phyloP scores from a whole-genome alignment of 1,284 basidiomycete genomes.

The Sanghuangporus baumii region DNA sequence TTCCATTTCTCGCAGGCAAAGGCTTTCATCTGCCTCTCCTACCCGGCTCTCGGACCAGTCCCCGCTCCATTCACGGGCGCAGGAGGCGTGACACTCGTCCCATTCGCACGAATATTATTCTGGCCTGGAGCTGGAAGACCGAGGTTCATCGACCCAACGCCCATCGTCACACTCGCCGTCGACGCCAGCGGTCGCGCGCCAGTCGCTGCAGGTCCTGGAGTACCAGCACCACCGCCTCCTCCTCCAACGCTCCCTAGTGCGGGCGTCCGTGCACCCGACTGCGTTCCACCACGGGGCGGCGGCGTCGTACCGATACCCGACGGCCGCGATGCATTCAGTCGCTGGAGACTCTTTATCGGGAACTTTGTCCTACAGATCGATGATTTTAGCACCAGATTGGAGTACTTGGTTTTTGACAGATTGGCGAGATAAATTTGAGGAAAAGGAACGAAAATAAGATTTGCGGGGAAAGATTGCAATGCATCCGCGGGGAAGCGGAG shows the following conservation, averaged over 20 bases:
- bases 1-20: background rate
- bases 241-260: background rate
- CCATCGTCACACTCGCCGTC: background rate
- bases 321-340: slow-evolving; percentile 60
- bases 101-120: slow-evolving; percentile 7
- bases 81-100: background rate
- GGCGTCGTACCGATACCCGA: background rate
- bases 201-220: background rate
- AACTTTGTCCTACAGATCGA: slow-evolving; percentile 72
- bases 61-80: background rate
- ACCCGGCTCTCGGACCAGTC: background rate
- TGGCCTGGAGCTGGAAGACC: background rate
- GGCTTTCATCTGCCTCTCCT: background rate
- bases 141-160: background rate
- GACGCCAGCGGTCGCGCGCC: background rate
- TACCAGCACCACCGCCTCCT: background rate
- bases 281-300: slow-evolving; percentile 4
- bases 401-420: background rate
- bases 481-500: background rate
- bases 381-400: background rate
- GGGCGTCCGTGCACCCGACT: slow-evolving; percentile 6
- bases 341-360: slow-evolving; percentile 82
- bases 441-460: slow-evolving; percentile 2
- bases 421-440: slow-evolving; percentile 9
- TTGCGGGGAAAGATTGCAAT: background rate